These are phyloP conservation scores for Phytophthora pistaciae DNA, from an alignment of 352 stramenopile species.

Conservation along the genomic window DNA sequence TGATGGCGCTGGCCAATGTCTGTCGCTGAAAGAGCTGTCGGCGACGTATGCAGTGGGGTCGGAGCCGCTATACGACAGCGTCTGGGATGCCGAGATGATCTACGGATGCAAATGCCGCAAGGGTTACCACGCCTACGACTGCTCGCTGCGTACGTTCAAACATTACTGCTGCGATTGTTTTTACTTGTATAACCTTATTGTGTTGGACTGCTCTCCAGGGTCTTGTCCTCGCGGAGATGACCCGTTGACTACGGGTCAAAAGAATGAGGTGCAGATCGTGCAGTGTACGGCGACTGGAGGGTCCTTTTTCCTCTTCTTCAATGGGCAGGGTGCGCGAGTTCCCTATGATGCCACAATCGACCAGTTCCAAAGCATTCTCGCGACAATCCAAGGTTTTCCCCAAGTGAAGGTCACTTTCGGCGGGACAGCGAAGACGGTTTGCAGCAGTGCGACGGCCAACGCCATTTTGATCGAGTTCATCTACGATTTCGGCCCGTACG, in stretches of 20 bases:
- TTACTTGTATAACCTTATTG: neutral
- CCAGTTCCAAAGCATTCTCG: constrained; percentile 67
- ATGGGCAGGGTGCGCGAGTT: constrained; percentile 61
- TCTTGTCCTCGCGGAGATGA: constrained; percentile 90
- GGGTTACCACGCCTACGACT: constrained; percentile 87
- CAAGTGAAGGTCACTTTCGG: constrained; percentile 64
- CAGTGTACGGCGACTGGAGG: constrained; percentile 80
- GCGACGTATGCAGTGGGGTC: constrained; percentile 47
- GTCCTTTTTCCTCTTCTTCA: constrained; percentile 77
- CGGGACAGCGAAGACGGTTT: constrained; percentile 41
- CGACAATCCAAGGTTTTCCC: constrained; percentile 37
- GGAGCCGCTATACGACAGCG: constrained; percentile 58
- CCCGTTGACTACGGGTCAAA: constrained; percentile 81
- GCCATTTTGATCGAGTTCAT: constrained; percentile 75
- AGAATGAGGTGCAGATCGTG: constrained; percentile 87
- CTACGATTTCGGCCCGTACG: constrained; percentile 67
- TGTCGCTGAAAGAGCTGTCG: constrained; percentile 77
- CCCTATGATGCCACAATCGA: constrained; percentile 56
- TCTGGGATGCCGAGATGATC: constrained; percentile 84
- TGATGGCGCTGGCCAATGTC: constrained; percentile 56
- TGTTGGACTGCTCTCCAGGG: constrained; percentile 30
- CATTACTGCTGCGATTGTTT: neutral
- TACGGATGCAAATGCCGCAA: constrained; percentile 90
- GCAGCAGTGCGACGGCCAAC: constrained; percentile 50
- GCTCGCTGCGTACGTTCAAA: constrained; percentile 58